Evolutionary conservation across 345 rosid genomes (phyloP).

Genomic region (Rubroshorea leprosula): DNA sequence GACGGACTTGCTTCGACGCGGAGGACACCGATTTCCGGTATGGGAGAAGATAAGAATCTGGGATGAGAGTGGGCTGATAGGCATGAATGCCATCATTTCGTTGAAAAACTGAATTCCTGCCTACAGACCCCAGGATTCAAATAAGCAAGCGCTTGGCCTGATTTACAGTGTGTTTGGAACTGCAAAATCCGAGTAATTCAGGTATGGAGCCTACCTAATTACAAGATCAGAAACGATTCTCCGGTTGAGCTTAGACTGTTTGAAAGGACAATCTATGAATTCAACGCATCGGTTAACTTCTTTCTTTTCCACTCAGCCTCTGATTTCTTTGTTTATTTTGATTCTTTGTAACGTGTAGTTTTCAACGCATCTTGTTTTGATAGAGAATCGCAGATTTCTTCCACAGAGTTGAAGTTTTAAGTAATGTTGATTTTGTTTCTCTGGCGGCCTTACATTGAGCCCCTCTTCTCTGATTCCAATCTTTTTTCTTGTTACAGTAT

Average conservation of each 20-base stretch:
- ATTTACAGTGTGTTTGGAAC: neutral
- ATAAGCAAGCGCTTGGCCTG: conserved; percentile 12
- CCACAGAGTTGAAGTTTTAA: neutral
- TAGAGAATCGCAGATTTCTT: conserved; percentile 4
- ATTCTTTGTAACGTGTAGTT: neutral
- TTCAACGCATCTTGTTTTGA: neutral
- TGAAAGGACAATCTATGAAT: too few species aligned
- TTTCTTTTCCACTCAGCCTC: neutral
- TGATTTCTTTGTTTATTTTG: neutral
- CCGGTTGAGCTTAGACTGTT: neutral
- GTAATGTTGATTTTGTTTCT: conserved; percentile 12
- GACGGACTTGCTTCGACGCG: neutral
- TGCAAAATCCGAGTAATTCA: conserved; percentile 13
- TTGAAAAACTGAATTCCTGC: conserved; percentile 19
- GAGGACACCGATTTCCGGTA: conserved; percentile 16
- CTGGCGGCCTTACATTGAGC: neutral
- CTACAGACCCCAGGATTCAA: conserved; percentile 2
- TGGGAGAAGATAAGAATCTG: conserved; percentile 19
- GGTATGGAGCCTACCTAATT: conserved; percentile 13
- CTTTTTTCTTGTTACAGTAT: neutral
- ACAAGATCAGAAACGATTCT: conserved; percentile 7
- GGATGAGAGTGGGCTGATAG: conserved; percentile 13
- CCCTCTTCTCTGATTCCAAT: conserved; percentile 10
- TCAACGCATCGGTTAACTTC: too few species aligned
- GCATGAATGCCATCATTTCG: conserved; percentile 29